A percentile compares a stretch with the other conserved stretches of the same genome.
Conservation (phyloP, 495 filamentous ascomycete species). For the Sabuloglossum arenarium region DNA sequence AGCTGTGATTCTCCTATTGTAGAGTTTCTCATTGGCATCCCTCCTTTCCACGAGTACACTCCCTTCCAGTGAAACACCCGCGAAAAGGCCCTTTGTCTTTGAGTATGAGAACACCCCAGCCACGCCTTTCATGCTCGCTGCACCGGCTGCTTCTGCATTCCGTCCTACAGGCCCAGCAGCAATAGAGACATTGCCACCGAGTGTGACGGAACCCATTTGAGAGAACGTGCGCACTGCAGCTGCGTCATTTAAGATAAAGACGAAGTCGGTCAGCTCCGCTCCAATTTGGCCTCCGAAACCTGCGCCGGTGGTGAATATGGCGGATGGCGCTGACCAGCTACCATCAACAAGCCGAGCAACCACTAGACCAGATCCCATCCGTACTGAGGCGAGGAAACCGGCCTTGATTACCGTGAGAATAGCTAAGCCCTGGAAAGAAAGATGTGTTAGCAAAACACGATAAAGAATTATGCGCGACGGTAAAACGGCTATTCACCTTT, state of each 20-base stretch:
- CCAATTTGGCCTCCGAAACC: slow-evolving; percentile 95
- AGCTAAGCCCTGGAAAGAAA: slow-evolving; percentile 51
- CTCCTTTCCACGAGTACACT: slow-evolving; percentile 77
- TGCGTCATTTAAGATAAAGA: slow-evolving; percentile 93
- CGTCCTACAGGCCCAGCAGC: slow-evolving; percentile 85
- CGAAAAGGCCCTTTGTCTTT: slow-evolving; percentile 94
- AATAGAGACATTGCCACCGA: slow-evolving; percentile 92
- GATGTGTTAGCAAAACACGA: background rate
- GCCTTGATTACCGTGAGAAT: slow-evolving; percentile 91
- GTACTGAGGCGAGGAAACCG: slow-evolving; percentile 79
- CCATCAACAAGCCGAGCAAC: slow-evolving; percentile 86
- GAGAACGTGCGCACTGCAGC: slow-evolving; percentile 87
- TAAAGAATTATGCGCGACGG: background rate
- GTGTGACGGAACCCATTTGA: slow-evolving; percentile 70
- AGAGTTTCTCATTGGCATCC: slow-evolving; percentile 93
- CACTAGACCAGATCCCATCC: slow-evolving; percentile 85
- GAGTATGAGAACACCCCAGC: slow-evolving; percentile 89
- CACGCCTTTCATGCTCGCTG: slow-evolving; percentile 73
- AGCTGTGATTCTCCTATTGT: slow-evolving; percentile 65
- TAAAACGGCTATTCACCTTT: slow-evolving; percentile 38
- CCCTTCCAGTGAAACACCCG: slow-evolving; percentile 85
- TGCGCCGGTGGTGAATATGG: slow-evolving; percentile 74
- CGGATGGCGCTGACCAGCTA: slow-evolving; percentile 82
- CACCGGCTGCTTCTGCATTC: slow-evolving; percentile 91
- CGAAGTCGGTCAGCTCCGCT: slow-evolving; percentile 94